Percentiles rank a stretch among this genome's conserved stretches.
Evolutionary conservation across 306 rosid species (phyloP).

Genomic region (Glycine soja): DNA sequence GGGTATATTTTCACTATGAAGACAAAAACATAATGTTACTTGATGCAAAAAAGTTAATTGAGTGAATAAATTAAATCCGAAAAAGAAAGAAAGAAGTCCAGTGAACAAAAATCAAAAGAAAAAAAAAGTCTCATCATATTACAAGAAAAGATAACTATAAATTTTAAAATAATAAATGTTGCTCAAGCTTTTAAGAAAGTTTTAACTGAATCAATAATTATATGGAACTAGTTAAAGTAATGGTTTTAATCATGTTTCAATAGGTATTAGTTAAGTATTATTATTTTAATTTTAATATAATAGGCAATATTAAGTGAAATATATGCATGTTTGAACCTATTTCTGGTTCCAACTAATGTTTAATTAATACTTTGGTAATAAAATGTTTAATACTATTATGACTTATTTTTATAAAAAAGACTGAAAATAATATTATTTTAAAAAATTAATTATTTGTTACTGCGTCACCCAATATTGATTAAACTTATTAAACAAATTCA

Average conservation of each 20-base stretch:
- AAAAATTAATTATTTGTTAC: not conserved
- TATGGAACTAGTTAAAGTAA: not conserved
- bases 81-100: not conserved
- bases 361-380: no score
- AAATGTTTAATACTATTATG: no score
- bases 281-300: not conserved
- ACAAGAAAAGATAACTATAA: not conserved
- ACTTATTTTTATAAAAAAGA: no score
- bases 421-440: not conserved
- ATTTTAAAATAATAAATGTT: not conserved
- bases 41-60: slow-evolving; percentile 7
- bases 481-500: not conserved
- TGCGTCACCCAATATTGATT: not conserved
- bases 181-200: not conserved
- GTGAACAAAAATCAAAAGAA: not conserved
- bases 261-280: not conserved
- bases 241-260: not conserved
- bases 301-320: not conserved
- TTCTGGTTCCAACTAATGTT: no score
- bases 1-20: not conserved
- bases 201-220: not conserved
- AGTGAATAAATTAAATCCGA: not conserved
- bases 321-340: not conserved
- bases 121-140: not conserved
- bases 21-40: not conserved